Evolutionary conservation across 2,329 filamentous ascomycete species (phyloP), one percentile per base, ranked within the genome.

Genomic region (Thielaviopsis euricoi): DNA sequence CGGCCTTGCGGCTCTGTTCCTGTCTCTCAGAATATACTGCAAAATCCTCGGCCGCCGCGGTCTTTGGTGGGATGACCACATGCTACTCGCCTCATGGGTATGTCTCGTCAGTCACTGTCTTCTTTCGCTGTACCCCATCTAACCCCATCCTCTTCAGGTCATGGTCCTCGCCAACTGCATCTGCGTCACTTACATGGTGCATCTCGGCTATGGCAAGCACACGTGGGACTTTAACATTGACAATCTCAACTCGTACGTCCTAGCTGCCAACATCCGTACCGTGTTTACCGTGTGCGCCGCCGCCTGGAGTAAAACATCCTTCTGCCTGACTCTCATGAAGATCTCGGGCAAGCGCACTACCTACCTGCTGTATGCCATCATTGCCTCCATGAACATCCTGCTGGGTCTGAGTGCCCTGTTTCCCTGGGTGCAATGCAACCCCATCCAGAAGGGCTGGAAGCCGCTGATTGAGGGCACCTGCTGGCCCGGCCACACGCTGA

Each of bases 341-440:
- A 48, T 48, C 43, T 19, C n/a, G n/a, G 43, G 19, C n/a, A 19
- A 19, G 7, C n/a, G 43, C n/a, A 48, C n/a, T 6, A 48, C 2
- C 4, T 19, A 48, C 7, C 15, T 48, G n/a, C 17, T 48, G n/a
- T 48, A 21, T 6, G 62, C 63, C 59, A 60, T 65, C 53, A 64
- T 66, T 51, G 50, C 62, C 40, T 62, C 61, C 3, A 62, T 65
- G 51, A 66, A 66, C 61, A 53, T 65, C 26, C 50, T 64, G 21
- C 57, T 64, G 46, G 62, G 63, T 1, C 19, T 63, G 26, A 61
- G 56, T 29, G 63, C 64, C 13, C 51, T 66, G 1, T 62, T 67
- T 21, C 61, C 63, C 15, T 67, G 66, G 62, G 61, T 67, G 9
- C 63, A 63, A 37, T 67, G 65, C 52, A 61, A 60, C 43, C 66